Percentiles rank a stretch among this genome's conserved stretches.
Conservation (phyloP, 495 filamentous ascomycete genomes). For the Aspergillus sclerotiicarbonarius region DNA sequence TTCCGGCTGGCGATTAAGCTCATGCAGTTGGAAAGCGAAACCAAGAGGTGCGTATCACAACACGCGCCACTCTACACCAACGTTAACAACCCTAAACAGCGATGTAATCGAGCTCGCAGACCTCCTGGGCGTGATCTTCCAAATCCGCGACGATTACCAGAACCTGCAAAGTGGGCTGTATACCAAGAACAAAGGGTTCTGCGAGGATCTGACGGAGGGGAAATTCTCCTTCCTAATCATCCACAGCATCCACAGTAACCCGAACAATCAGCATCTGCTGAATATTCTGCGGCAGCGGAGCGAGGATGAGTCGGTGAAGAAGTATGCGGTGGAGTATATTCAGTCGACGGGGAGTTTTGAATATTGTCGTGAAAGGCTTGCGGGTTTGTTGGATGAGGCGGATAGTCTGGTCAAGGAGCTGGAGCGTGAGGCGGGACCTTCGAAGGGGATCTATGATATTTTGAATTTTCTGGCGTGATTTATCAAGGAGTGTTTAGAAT, state of each 20-base stretch:
- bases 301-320: slow-evolving; percentile 71
- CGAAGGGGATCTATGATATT: too few relatives aligned
- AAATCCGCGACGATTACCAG: slow-evolving; percentile 87
- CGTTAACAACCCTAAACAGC: slow-evolving; percentile 26
- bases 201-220: slow-evolving; percentile 88
- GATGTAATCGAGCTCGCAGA: slow-evolving; percentile 74
- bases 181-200: slow-evolving; percentile 77
- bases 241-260: slow-evolving; percentile 73
- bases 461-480: too few relatives aligned
- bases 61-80: slow-evolving; percentile 53
- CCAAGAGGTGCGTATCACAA: not conserved
- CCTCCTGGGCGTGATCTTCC: slow-evolving; percentile 78
- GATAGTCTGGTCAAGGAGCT: too few relatives aligned
- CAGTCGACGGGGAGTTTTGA: slow-evolving; percentile 75
- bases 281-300: slow-evolving; percentile 84
- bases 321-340: slow-evolving; percentile 78
- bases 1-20: slow-evolving; percentile 83
- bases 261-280: slow-evolving; percentile 67
- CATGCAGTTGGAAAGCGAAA: slow-evolving; percentile 59
- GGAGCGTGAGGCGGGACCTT: too few relatives aligned
- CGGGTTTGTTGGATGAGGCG: too few relatives aligned
- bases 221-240: slow-evolving; percentile 94
- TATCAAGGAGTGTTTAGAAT: too few relatives aligned
- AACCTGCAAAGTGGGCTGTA: slow-evolving; percentile 67
- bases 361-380: too few relatives aligned